phyloP scores from a whole-genome alignment of 2,329 filamentous ascomycete genomes.

The Nemania diffusa region DNA sequence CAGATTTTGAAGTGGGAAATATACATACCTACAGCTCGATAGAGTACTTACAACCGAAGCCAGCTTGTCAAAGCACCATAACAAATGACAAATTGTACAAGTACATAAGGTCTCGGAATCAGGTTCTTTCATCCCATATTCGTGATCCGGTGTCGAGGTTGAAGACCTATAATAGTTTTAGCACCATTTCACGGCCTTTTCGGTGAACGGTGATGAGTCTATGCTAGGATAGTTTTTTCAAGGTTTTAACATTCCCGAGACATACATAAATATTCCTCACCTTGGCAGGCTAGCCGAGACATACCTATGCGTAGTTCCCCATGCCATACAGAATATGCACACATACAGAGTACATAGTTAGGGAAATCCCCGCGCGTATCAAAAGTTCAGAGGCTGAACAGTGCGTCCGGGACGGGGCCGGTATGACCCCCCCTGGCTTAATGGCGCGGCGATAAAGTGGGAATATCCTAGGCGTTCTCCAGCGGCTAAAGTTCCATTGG shows the following conservation, averaged over 20 bases:
- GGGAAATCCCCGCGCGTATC: not conserved
- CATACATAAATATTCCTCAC: not conserved
- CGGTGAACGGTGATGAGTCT: not conserved
- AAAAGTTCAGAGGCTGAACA: conserved; percentile 21
- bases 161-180: not conserved
- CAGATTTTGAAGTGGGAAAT: not conserved
- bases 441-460: conserved; percentile 11
- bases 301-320: too few species aligned
- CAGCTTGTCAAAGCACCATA: not conserved
- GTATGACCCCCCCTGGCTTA: conserved; percentile 3
- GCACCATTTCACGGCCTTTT: not conserved
- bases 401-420: conserved; percentile 18
- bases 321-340: not conserved
- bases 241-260: not conserved
- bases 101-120: not conserved
- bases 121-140: not conserved
- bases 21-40: not conserved
- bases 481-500: conserved; percentile 10
- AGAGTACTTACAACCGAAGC: not conserved
- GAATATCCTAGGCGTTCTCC: conserved; percentile 13
- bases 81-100: not conserved
- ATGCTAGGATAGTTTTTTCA: not conserved
- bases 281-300: too few species aligned
- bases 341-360: not conserved
- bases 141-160: not conserved